Evolutionary conservation across 192 early-diverging fungal species (phyloP).

Genomic region (Diversispora eburnea): DNA sequence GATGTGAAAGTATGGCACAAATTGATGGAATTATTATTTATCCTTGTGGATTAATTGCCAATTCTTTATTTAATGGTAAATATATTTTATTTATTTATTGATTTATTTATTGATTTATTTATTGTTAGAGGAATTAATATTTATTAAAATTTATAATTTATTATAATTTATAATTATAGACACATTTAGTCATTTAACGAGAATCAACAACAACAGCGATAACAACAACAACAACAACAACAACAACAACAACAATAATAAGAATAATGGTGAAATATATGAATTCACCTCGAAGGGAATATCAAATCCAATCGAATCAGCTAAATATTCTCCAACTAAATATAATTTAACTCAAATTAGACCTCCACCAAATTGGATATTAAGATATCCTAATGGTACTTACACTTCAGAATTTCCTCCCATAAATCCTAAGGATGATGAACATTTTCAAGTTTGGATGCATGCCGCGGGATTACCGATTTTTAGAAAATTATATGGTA

Average conservation of each 20-base stretch:
- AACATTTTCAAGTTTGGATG: conserved; percentile 99
- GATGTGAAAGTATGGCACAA: conserved; percentile 57
- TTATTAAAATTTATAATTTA: conserved; percentile 53
- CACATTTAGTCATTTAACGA: conserved; percentile 18
- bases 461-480: conserved; percentile 89
- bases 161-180: too few species aligned
- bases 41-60: conserved; percentile 99
- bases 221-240: too few species aligned
- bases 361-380: conserved; percentile 88
- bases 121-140: conserved; percentile 56
- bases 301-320: conserved; percentile 82
- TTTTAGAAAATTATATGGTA: conserved; percentile 92
- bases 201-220: background rate
- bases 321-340: conserved; percentile 57
- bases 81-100: background rate
- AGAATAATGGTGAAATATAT: conserved; percentile 39
- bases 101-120: conserved; percentile 29
- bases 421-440: conserved; percentile 60
- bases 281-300: conserved; percentile 68
- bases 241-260: too few species aligned
- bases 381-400: conserved; percentile 52
- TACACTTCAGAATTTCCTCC: conserved; percentile 48
- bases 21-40: conserved; percentile 61
- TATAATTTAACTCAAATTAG: conserved; percentile 53
- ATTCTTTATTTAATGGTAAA: conserved; percentile 93